A percentile compares a stretch with the other conserved stretches of the same genome.
phyloP scores from a whole-genome alignment of 805 yeast genomes.

The Suhomyces canberraensis region DNA sequence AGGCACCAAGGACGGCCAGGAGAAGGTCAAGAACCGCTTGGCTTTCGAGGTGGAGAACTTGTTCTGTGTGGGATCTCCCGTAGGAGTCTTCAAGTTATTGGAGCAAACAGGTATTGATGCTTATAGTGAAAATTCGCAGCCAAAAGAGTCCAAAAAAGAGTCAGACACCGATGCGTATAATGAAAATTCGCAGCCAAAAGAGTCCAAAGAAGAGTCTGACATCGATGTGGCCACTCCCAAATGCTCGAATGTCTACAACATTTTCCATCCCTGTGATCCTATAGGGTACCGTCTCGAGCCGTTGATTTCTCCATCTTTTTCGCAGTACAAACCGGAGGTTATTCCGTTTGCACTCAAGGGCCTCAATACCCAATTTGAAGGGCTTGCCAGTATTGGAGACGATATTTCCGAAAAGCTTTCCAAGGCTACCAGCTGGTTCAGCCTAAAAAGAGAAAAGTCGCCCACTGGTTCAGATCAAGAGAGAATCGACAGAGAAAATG shows the following conservation, averaged over 20 bases:
- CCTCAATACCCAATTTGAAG: constrained; percentile 50
- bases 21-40: constrained; percentile 26
- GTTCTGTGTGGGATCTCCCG: constrained; percentile 86
- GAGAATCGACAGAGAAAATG: constrained; percentile 28
- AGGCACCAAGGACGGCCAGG: constrained; percentile 27
- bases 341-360: constrained; percentile 55
- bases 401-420: constrained; percentile 33
- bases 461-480: constrained; percentile 10
- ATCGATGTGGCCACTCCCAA: constrained; percentile 43
- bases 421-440: constrained; percentile 39
- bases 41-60: constrained; percentile 71
- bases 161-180: constrained; percentile 17
- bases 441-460: constrained; percentile 3
- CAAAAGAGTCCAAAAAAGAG: constrained; percentile 33
- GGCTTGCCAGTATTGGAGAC: constrained; percentile 36
- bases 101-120: constrained; percentile 52
- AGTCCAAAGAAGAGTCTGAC: neutral
- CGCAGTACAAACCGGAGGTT: constrained; percentile 49
- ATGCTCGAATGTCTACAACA: constrained; percentile 68
- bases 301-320: constrained; percentile 50
- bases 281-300: constrained; percentile 91
- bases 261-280: constrained; percentile 91
- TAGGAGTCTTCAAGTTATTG: constrained; percentile 79
- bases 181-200: neutral
- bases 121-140: neutral